Evolutionary conservation across 208 protist species (phyloP), one percentile per base, ranked within the genome.

Genomic region (Histomonas meleagridis): DNA sequence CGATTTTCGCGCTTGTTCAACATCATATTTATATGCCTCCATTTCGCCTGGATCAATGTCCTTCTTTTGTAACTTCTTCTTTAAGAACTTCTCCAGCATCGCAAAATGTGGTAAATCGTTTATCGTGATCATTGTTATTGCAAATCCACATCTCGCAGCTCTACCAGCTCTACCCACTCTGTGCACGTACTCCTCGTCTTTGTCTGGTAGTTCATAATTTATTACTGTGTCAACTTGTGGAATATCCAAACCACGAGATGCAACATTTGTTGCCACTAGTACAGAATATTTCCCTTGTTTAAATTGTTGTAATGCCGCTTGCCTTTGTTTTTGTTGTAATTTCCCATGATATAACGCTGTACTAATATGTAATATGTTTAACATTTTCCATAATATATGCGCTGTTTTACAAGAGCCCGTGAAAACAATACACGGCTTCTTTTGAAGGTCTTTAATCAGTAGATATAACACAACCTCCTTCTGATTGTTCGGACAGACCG

Each of bases 151-250:
- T 86, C 76, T 51, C 32, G 7, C 62, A 7, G 62, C 92, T 14
- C 92, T 2, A 28, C 90, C 92, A n/a, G 92, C 70, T 46, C 92
- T 53, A 28, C 92, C 92, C 0, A 92, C 62, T 21, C 93, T 60
- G 46, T 92, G 69, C 0, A 94, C 32, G 38, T 93, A 92, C 9
- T 91, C 91, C 72, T 95, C 92, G 40, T 95, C 94, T 32, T 57
- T 93, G 53, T 96, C 95, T 53, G 96, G 93, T 90, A 96, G 93
- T 91, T 97, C 96, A 92, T 95, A 97, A 92, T 97, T 97, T 90
- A 97, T 95, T 21, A 97, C 96, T 62, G 92, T 51, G 62, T 94
- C 91, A 0, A 96, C 94, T 43, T 93, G 60, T 10, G 93, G 94
- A 86, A 97, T 95, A 93, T 97, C 95, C 0, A 97, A 92, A 57